Base-by-base conservation (phyloP, 768 basidiomycete genomes). In the Trametes gibbosa region DNA sequence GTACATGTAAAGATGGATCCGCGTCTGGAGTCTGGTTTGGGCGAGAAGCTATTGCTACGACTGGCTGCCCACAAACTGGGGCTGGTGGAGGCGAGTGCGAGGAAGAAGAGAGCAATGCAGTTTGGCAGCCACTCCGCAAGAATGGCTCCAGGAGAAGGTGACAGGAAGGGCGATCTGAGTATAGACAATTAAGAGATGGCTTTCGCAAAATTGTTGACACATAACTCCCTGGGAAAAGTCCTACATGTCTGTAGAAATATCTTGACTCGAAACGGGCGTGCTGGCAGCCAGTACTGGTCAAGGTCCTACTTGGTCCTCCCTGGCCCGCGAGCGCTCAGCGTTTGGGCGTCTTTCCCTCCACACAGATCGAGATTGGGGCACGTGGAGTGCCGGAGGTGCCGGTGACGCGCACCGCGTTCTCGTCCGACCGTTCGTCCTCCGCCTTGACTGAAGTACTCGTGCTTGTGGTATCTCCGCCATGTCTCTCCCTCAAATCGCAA, bases 31-130 rank as follows among this genome's bases (percentile, higher is more conserved):
- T 74, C 84, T n/a, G 94, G 94, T 0, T 58, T 85, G 5, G 97
- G 97, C 1, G 97, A 98, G 70, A 99, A 99, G 77, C 79, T 89
- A 73, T 69, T 99, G 45, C 68, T 98, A 52, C 76, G 96, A 54
- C 70, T 89, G 27, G 85, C 88, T 1, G 85, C 89, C 35, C 74
- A 76, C 61, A 83, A 83, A 63, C 66, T 94, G n/a, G 95, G 95
- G 0, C 76, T 98, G 42, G 72, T 81, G 2, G 83, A 86, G 62
- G 91, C 92, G 5, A 89, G 89, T 61, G 58, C 65, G 52, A 77
- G 92, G 62, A 94, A 89, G 71, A 99, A 99, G 75, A 73, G 90
- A 58, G 97, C 97, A 14, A 97, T 98, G 90, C 97, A 98, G 68
- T 99, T 99, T 75, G 96, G 96, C 17, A 90, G 84, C 66, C 85